These are phyloP conservation scores for Globisporangium mamillatum DNA, from an alignment of 352 stramenopile genomes.

Conservation along the genomic window DNA sequence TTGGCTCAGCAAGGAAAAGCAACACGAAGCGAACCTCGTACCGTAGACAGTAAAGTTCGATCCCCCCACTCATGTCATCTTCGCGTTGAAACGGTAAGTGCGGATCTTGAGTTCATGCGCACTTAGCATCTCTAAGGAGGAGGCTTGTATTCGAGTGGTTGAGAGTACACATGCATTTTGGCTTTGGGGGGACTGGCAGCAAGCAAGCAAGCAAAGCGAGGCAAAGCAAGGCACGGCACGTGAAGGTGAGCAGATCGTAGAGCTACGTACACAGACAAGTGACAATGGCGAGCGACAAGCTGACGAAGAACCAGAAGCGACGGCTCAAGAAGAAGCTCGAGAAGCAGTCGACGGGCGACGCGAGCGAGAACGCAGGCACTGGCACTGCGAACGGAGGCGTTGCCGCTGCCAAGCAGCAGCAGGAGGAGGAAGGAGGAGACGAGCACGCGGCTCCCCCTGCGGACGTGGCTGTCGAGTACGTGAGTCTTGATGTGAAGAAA, in stretches of 20 bases:
- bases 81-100: background rate
- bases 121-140: background rate
- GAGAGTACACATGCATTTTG: background rate
- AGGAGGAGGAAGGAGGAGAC: background rate
- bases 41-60: background rate
- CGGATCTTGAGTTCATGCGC: background rate
- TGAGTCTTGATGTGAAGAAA: constrained; percentile 68
- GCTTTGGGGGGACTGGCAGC: constrained; percentile 7
- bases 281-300: constrained; percentile 24
- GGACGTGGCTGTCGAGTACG: constrained; percentile 82
- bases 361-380: background rate
- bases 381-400: background rate
- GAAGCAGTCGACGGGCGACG: constrained; percentile 48
- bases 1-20: background rate
- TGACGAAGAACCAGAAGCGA: constrained; percentile 84
- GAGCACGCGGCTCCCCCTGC: constrained; percentile 4
- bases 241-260: background rate
- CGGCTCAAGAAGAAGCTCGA: constrained; percentile 82
- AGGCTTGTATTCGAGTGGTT: background rate
- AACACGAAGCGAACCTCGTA: background rate
- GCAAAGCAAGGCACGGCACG: background rate
- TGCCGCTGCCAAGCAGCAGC: background rate
- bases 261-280: background rate
- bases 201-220: constrained; percentile 2
- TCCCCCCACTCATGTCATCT: background rate